Evolutionary conservation across 345 rosid species (phyloP), one percentile per base, ranked within the genome.

Genomic region (Acer yangbiense): DNA sequence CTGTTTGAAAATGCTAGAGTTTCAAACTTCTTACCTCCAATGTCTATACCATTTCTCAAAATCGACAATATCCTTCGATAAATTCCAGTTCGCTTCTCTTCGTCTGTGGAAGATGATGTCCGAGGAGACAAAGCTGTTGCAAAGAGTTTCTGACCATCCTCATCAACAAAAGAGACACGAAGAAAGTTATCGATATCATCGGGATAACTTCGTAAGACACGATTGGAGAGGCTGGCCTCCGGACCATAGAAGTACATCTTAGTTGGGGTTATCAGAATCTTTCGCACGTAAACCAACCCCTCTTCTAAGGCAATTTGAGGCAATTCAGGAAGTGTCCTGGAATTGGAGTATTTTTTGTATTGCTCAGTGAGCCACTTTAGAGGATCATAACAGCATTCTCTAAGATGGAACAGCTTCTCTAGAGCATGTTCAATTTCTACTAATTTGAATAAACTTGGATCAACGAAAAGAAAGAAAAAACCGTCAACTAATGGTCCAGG

Each of bases 101-200:
- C 76, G 27, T 57, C 39, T 12, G 41, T 62, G 23, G 55, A 71
- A 63, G 79, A 14, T 54, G 58, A 84, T 9, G 75, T 57, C 2
- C 76, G 83, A 6, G 84, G 81, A 69, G 86, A 77, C 46, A 88
- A 66, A 82, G 82, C 85, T 16, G 82, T 80, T 9, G 88, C 85
- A 73, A 69, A 65, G 5, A 87, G 16, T 55, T 75, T 85, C 18
- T 88, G 82, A 27, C 81, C 62, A 35, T 80, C 65, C 78, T 88
- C 90, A 27, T 88, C 90, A 43, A 88, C 83, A 48, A 84, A 88
- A 61, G 90, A 88, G 66, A 88, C 84, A n/a, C 90, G 87, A 68
- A 88, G 83, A 82, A 88, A 85, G 76, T 84, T 82, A 46, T 80
- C 81, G 7, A 82, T 63, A 41, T 85, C 80, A 13, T 74, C 41